Percentiles rank a stretch among this genome's conserved stretches.
Conservation (phyloP, 371 early-diverging fungal genomes). For the Mortierella sp. region DNA sequence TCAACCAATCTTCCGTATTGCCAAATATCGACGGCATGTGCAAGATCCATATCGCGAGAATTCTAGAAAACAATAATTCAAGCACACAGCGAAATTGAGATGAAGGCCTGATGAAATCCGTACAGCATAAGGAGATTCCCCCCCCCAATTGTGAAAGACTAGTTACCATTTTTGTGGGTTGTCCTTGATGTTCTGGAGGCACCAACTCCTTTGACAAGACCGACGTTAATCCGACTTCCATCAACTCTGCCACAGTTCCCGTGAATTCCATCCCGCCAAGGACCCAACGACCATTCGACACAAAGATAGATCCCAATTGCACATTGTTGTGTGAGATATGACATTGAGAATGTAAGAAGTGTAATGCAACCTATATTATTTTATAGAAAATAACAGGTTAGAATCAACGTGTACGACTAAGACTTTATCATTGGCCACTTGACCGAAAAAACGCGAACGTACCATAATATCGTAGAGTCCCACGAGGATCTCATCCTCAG, state of each 20-base stretch:
- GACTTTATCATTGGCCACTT: neutral
- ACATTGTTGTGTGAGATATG: constrained; percentile 53
- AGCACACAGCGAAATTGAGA: no score
- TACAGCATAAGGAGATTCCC: no score
- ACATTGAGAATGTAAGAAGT: constrained; percentile 54
- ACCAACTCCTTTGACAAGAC: constrained; percentile 39
- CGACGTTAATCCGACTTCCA: constrained; percentile 29
- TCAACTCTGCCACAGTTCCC: constrained; percentile 41
- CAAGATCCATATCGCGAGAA: constrained; percentile 14
- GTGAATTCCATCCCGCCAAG: constrained; percentile 54
- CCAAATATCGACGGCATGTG: constrained; percentile 48
- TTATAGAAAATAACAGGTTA: neutral
- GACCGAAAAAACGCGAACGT: neutral
- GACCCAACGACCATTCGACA: constrained; percentile 54
- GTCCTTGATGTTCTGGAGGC: constrained; percentile 38
- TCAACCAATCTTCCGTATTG: constrained; percentile 50
- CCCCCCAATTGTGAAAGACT: no score
- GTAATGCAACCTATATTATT: constrained; percentile 41
- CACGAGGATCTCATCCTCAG: constrained; percentile 51
- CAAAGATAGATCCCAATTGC: constrained; percentile 51
- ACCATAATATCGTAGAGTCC: constrained; percentile 55
- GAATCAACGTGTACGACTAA: neutral
- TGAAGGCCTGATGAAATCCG: neutral
- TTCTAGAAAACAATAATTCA: neutral
- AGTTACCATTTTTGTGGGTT: constrained; percentile 25